Base-by-base conservation (phyloP, 345 rosid genomes). In the Linum usitatissimum region DNA sequence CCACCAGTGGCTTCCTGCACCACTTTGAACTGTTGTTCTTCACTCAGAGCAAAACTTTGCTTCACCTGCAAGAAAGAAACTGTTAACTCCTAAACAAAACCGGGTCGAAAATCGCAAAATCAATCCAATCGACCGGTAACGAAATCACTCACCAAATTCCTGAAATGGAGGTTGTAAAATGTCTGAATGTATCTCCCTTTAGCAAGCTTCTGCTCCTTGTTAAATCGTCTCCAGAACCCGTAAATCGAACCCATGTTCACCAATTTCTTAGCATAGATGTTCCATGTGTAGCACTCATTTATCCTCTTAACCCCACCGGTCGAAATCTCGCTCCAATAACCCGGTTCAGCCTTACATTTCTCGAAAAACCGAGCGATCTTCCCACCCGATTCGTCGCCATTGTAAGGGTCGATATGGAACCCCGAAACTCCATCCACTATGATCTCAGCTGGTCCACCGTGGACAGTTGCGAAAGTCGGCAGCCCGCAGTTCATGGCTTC, bases 401-500 rank as follows among this genome's bases (percentile, higher is more conserved):
- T 81, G 78, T 77, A 83, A 0, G 99, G 99, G 71, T 90, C 86
- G 9, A 87, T 79, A 63, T 86, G 95, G 74, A 90, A 93, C 30
- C 99, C 97, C 4, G 96, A 93, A 67, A 87, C 74, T 18, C 87
- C 92, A 71, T 93, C 95, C 12, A 90, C 84, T 18, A 90, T 86
- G 30, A 93, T 93, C 79, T 93, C 97, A 0, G 97, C 98, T 6
- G 65, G 56, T 9, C 97, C 97, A 31, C 97, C 97, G 76, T 93
- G 86, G 63, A 84, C 84, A 0, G 99, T 93, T 0, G 97, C 99
- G 51, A 93, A 93, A 0, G 87, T 90, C 17, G 99, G 96, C 0
- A 93, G 70, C 60, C 99, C 97, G 58, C 97, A 87, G 84, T 84
- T 87, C 96, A 93, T 93, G 9, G 97, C 99, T 77, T 93, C 97